Conservation (phyloP, 2,329 filamentous ascomycete species). For the Metarhizium guizhouense region DNA sequence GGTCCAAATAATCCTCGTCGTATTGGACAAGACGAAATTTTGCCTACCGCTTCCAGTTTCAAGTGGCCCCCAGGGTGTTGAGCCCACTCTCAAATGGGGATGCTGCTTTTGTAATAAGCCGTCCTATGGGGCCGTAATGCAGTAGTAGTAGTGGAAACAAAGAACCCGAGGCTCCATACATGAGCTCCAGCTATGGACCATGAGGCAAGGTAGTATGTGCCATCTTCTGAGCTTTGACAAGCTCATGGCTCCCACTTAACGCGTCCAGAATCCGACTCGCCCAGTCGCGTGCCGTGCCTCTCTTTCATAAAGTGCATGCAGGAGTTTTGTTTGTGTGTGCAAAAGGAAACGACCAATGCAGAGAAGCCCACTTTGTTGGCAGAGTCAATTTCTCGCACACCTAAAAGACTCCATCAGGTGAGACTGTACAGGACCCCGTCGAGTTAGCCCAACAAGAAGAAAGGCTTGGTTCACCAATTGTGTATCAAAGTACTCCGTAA, state of each 20-base stretch:
- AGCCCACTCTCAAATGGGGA: not conserved
- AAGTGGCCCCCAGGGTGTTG: not conserved
- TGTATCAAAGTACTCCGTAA: not conserved
- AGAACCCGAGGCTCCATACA: not conserved
- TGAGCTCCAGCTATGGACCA: not conserved
- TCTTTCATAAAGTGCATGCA: conserved; percentile 3
- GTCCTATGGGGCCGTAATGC: not conserved
- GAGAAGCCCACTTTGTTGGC: not conserved
- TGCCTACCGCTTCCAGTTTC: not conserved
- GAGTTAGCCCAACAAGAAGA: not conserved
- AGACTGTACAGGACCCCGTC: not conserved
- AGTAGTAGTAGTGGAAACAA: not conserved
- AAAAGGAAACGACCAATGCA: not conserved
- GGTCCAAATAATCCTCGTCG: not conserved
- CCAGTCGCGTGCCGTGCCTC: not conserved
- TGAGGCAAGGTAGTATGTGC: not conserved
- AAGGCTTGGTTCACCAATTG: not conserved
- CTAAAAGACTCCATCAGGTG: not conserved
- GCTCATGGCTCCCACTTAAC: not conserved
- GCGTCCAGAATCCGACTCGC: not conserved
- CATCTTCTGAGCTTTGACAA: not conserved
- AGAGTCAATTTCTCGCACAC: not conserved
- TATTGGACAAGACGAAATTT: not conserved
- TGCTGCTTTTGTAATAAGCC: not conserved
- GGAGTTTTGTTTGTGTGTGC: not conserved